Conservation (phyloP, 108 stramenopile species). For the Tribonema minus region DNA sequence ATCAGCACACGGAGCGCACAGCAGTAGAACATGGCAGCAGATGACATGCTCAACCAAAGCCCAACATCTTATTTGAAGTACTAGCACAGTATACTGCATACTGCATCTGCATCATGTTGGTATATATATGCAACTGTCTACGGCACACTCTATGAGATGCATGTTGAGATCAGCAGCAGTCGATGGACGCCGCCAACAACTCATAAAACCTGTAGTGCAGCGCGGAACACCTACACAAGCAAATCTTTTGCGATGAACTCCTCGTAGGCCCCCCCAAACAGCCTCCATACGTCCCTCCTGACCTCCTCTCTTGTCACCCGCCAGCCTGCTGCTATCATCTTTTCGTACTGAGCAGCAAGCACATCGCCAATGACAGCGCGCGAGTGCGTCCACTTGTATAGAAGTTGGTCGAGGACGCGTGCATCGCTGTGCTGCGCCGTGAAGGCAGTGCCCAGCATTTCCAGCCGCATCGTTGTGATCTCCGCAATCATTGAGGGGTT, state of each 20-base stretch:
- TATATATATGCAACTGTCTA: too few relatives aligned
- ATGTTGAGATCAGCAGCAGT: too few relatives aligned
- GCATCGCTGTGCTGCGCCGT: constrained; percentile 80
- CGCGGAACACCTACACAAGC: too few relatives aligned
- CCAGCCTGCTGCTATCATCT: constrained; percentile 61
- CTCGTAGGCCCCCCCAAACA: constrained; percentile 77
- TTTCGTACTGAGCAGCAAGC: constrained; percentile 62
- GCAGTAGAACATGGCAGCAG: too few relatives aligned
- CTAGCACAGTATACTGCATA: too few relatives aligned
- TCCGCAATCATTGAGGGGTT: constrained; percentile 76
- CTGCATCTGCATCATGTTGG: too few relatives aligned
- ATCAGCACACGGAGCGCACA: too few relatives aligned
- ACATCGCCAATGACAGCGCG: constrained; percentile 70
- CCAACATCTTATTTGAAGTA: too few relatives aligned
- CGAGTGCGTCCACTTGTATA: constrained; percentile 90
- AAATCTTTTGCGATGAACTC: constrained; percentile 66
- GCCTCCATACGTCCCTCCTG: constrained; percentile 61
- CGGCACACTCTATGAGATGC: too few relatives aligned
- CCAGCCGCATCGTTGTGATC: constrained; percentile 75
- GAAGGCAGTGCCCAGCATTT: constrained; percentile 78
- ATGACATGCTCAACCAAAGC: too few relatives aligned
- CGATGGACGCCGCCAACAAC: too few relatives aligned
- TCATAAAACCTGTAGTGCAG: too few relatives aligned
- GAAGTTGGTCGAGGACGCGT: constrained; percentile 75
- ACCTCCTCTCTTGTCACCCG: constrained; percentile 59